Percentiles rank a stretch among this genome's conserved stretches.
Evolutionary conservation across 140 eudicot genomes (phyloP).

Genomic region (Bidens hawaiensis): DNA sequence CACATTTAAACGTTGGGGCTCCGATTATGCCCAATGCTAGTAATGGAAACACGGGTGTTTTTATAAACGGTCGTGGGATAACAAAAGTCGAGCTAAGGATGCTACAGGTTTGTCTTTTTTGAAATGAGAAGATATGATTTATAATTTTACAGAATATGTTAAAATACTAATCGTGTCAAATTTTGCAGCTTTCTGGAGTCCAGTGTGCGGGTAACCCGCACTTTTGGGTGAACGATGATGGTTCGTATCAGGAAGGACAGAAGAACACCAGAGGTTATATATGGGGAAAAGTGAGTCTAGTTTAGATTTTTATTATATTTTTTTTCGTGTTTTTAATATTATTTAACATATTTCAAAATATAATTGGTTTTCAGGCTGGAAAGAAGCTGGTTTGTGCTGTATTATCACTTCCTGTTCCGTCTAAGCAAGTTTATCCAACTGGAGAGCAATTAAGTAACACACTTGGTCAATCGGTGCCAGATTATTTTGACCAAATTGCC

Average conservation of each 20-base stretch:
- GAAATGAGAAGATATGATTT: neutral
- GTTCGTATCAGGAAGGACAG: slow-evolving; percentile 99
- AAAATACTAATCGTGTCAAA: neutral
- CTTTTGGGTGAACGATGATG: slow-evolving; percentile 99
- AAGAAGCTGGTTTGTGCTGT: slow-evolving; percentile 92
- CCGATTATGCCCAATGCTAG: slow-evolving; percentile 85
- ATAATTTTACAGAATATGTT: neutral
- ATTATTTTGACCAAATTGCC: slow-evolving; percentile 61
- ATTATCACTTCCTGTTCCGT: slow-evolving; percentile 88
- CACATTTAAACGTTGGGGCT: slow-evolving; percentile 90
- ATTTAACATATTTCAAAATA: slow-evolving; percentile 6
- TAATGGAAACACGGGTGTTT: slow-evolving; percentile 88
- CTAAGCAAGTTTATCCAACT: slow-evolving; percentile 47
- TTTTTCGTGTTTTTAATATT: neutral
- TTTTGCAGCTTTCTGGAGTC: slow-evolving; percentile 87
- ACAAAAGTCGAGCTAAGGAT: slow-evolving; percentile 93
- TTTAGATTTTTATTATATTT: neutral
- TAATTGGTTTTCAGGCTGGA: slow-evolving; percentile 65
- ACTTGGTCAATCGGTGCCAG: slow-evolving; percentile 46
- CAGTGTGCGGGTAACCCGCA: slow-evolving; percentile 99
- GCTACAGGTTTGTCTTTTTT: slow-evolving; percentile 64
- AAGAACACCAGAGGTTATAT: slow-evolving; percentile 94
- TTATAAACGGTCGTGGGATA: slow-evolving; percentile 92
- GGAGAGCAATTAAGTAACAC: slow-evolving; percentile 58
- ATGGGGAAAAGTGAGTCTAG: slow-evolving; percentile 87